Base-by-base conservation (phyloP, 225 moss, liverwort and hornwort species). In the Polytrichum commune region DNA sequence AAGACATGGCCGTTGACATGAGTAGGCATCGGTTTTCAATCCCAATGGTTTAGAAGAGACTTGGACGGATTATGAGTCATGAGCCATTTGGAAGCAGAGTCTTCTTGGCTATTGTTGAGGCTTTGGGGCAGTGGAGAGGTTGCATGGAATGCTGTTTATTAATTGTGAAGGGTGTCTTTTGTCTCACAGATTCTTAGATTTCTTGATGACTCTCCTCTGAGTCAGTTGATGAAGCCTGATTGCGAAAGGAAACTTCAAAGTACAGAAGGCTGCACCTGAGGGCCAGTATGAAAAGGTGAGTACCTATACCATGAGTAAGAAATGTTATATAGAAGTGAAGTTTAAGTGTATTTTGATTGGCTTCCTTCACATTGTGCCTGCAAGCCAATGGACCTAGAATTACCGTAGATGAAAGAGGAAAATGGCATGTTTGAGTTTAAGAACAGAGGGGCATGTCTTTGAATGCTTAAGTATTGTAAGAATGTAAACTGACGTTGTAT, bases 141-240 rank as follows among this genome's bases (percentile, higher is more conserved):
- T n/a, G 4, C 22, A 23, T n/a, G 9, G 9, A 60, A 9, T 60
- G 60, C 60, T 7, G 6, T 7, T 60, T 23, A 60, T 20, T 60
- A 20, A 9, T 23, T 60, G 22, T 60, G 20, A 24, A 24, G 22
- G 56, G 24, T 60, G 60, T 8, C 16, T 27, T 27, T 28, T 63
- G 53, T 68, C 19, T 68, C 54, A 68, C 68, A 68, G 68, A 68
- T 55, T 26, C 25, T 68, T 54, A 24, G 54, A 55, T 22, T 18
- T 54, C 53, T 24, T 18, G 54, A 54, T n/a, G 30, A 27, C 66
- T 53, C 46, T 28, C 54, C 53, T 26, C 7, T 46, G 66, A 67
- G 66, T 53, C 35, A 53, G 66, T 67, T 53, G 66, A 53, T 67
- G 66, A 67, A 26, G 22, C 24, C 24, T 55, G 68, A 54, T 53